Conservation (phyloP, 2,329 filamentous ascomycete genomes). For the Chalaropsis thielavioides region DNA sequence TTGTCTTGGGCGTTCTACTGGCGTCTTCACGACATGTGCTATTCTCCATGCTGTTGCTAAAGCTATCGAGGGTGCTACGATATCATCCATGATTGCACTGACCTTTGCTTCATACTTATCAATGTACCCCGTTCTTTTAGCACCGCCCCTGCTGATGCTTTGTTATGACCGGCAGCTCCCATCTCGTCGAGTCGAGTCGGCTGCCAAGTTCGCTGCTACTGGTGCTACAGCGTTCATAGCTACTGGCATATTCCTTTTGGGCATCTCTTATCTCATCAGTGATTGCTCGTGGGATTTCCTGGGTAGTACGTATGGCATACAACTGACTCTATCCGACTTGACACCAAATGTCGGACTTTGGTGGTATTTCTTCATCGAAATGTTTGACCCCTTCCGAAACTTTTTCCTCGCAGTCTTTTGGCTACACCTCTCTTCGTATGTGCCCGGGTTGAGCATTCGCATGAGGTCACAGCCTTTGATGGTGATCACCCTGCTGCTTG, state of each 20-base stretch:
- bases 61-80: slow-evolving; percentile 56
- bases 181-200: slow-evolving; percentile 26
- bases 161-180: slow-evolving; percentile 52
- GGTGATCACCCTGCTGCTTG: slow-evolving; percentile 68
- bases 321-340: slow-evolving; percentile 77
- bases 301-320: slow-evolving; percentile 78
- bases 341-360: slow-evolving; percentile 91
- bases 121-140: slow-evolving; percentile 76
- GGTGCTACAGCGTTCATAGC: slow-evolving; percentile 39
- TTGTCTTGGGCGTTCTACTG: slow-evolving; percentile 79
- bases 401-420: slow-evolving; percentile 98
- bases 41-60: slow-evolving; percentile 72
- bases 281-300: slow-evolving; percentile 77
- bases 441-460: slow-evolving; percentile 70
- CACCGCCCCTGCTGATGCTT: slow-evolving; percentile 67
- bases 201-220: slow-evolving; percentile 37
- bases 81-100: slow-evolving; percentile 70
- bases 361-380: slow-evolving; percentile 99
- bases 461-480: slow-evolving; percentile 76
- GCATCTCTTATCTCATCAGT: slow-evolving; percentile 58
- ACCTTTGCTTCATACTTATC: slow-evolving; percentile 82
- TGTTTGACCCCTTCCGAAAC: slow-evolving; percentile 93
- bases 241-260: slow-evolving; percentile 48
- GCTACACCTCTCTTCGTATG: slow-evolving; percentile 84
- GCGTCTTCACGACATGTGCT: slow-evolving; percentile 75